Percentiles rank a stretch among this genome's conserved stretches.
Conservation (phyloP, 345 rosid species). For the Gossypium rotundifolium region DNA sequence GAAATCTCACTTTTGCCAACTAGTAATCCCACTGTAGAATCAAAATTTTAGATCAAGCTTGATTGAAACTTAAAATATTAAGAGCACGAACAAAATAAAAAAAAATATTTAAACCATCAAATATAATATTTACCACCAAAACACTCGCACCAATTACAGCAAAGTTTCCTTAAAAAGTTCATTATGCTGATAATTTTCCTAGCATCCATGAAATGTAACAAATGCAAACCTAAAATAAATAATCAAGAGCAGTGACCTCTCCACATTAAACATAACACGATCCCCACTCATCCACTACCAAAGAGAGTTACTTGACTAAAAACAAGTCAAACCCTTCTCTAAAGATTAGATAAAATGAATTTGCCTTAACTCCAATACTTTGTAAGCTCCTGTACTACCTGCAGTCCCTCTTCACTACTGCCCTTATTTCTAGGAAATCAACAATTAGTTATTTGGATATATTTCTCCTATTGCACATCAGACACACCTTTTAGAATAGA, state of each 20-base stretch:
- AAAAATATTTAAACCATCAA: neutral
- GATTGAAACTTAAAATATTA: neutral
- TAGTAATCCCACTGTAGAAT: slow-evolving; percentile 15
- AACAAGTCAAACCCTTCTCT: neutral
- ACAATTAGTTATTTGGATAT: neutral
- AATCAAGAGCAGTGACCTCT: neutral
- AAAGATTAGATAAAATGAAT: neutral
- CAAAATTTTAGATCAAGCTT: neutral
- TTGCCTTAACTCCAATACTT: neutral
- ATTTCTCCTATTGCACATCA: neutral
- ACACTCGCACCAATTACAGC: neutral
- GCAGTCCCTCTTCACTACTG: neutral
- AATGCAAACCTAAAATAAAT: neutral
- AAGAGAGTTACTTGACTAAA: neutral
- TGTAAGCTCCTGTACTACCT: neutral
- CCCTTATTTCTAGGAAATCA: neutral
- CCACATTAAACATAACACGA: neutral
- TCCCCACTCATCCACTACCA: neutral
- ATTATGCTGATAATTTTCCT: neutral
- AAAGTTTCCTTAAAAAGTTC: neutral
- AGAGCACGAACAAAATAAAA: neutral
- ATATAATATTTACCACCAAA: neutral
- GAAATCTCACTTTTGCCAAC: slow-evolving; percentile 3
- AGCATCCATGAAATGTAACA: neutral
- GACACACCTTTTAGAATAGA: neutral